These are phyloP conservation scores for Paramecium primaurelia DNA, from an alignment of 73 alveolate species.

Conservation along the genomic window DNA sequence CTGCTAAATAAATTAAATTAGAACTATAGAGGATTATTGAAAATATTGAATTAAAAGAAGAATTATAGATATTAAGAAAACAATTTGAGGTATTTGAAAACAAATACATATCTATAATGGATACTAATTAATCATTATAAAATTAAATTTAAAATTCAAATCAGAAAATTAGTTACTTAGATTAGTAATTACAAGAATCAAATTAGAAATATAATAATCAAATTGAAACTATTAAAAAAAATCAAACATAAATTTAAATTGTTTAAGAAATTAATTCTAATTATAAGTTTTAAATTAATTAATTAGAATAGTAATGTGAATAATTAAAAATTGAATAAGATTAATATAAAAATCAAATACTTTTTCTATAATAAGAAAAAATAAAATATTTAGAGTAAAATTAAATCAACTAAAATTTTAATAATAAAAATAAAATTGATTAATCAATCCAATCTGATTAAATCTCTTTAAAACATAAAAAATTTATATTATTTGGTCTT, in stretches of 20 bases:
- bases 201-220: not conserved
- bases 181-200: not conserved
- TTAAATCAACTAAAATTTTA: not conserved
- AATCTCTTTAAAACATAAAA: not conserved
- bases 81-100: not conserved
- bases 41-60: not conserved
- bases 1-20: not conserved
- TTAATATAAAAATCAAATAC: not conserved
- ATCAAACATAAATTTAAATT: not conserved
- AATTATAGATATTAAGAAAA: not conserved
- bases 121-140: not conserved
- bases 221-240: not conserved
- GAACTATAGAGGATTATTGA: not conserved
- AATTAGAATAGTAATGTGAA: not conserved
- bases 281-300: not conserved
- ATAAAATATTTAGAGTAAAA: not conserved
- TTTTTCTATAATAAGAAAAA: not conserved
- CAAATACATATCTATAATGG: not conserved
- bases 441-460: not conserved
- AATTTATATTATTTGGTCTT: not conserved
- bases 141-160: not conserved
- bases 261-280: not conserved
- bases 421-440: not conserved
- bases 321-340: not conserved
- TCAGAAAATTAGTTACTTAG: not conserved